These are phyloP conservation scores for Exophiala mesophila DNA, from an alignment of 2,329 filamentous ascomycete genomes.

Conservation along the genomic window DNA sequence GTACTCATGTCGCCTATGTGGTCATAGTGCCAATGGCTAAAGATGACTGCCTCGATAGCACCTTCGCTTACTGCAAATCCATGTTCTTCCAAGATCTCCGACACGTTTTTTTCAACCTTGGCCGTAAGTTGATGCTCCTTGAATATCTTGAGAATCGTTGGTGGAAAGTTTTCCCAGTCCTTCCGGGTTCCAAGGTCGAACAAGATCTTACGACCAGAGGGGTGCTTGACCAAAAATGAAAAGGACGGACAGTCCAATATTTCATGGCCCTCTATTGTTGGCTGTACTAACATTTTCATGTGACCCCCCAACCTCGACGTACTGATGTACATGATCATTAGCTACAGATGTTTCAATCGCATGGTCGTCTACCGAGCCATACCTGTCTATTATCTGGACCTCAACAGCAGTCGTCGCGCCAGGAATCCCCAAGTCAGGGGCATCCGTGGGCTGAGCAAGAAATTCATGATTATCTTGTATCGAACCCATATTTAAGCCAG, in stretches of 20 bases:
- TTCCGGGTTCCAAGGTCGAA: slow-evolving; percentile 26
- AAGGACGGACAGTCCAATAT: slow-evolving; percentile 15
- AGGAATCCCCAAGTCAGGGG: slow-evolving; percentile 3
- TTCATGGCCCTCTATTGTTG: slow-evolving; percentile 33
- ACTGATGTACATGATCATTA: not conserved
- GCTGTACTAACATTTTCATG: slow-evolving; percentile 37
- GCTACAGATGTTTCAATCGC: not conserved
- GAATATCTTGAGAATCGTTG: slow-evolving; percentile 6
- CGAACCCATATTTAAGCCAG: slow-evolving; percentile 8
- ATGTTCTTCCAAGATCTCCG: slow-evolving; percentile 25
- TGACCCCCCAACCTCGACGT: slow-evolving; percentile 23
- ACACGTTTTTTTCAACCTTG: slow-evolving; percentile 24
- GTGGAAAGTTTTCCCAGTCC: slow-evolving; percentile 23
- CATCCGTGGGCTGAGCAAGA: not conserved
- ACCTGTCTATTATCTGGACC: slow-evolving; percentile 6
- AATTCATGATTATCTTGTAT: not conserved
- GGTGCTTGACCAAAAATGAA: slow-evolving; percentile 15
- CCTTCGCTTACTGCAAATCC: slow-evolving; percentile 11
- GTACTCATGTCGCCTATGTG: slow-evolving; percentile 28
- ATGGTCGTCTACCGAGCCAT: too few species aligned
- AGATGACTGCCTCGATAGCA: slow-evolving; percentile 28
- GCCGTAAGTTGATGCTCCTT: slow-evolving; percentile 6
- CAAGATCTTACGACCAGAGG: slow-evolving; percentile 15
- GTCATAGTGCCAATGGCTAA: slow-evolving; percentile 31
- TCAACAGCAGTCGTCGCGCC: not conserved